Conservation (phyloP, 805 yeast genomes). For the Kodamaea laetipori region DNA sequence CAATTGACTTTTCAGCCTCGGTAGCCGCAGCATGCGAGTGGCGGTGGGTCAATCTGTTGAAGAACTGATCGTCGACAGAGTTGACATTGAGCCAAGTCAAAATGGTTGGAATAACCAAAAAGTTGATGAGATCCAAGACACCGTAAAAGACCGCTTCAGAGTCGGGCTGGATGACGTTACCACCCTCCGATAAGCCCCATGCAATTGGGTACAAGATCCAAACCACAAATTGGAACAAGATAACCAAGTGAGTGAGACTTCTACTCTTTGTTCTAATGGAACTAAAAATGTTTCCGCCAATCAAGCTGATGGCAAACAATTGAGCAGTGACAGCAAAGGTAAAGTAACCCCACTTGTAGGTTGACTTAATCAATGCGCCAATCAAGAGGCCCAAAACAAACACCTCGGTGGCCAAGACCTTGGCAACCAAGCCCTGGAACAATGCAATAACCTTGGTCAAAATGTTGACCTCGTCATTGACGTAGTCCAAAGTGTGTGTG, state of each 20-base stretch:
- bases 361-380: conserved; percentile 54
- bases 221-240: conserved; percentile 38
- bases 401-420: conserved; percentile 47
- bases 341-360: conserved; percentile 73
- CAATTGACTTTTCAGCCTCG: conserved; percentile 24
- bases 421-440: conserved; percentile 41
- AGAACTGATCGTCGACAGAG: conserved; percentile 30
- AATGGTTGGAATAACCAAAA: conserved; percentile 44
- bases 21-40: conserved; percentile 10
- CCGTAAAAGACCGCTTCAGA: conserved; percentile 63
- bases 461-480: conserved; percentile 33
- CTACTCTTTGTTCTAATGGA: conserved; percentile 10
- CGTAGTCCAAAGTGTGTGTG: conserved; percentile 31
- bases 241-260: conserved; percentile 17
- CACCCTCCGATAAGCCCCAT: conserved; percentile 64
- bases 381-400: conserved; percentile 57
- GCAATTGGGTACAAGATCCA: conserved; percentile 52
- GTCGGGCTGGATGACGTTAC: conserved; percentile 60
- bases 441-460: conserved; percentile 30
- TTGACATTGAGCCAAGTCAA: conserved; percentile 31
- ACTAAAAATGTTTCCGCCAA: conserved; percentile 16
- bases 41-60: conserved; percentile 23
- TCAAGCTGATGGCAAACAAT: conserved; percentile 41
- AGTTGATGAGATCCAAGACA: conserved; percentile 51
- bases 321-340: conserved; percentile 51